Percentiles rank a stretch among this genome's conserved stretches.
Conservation (phyloP, 495 filamentous ascomycete genomes). For the Physcia stellaris region DNA sequence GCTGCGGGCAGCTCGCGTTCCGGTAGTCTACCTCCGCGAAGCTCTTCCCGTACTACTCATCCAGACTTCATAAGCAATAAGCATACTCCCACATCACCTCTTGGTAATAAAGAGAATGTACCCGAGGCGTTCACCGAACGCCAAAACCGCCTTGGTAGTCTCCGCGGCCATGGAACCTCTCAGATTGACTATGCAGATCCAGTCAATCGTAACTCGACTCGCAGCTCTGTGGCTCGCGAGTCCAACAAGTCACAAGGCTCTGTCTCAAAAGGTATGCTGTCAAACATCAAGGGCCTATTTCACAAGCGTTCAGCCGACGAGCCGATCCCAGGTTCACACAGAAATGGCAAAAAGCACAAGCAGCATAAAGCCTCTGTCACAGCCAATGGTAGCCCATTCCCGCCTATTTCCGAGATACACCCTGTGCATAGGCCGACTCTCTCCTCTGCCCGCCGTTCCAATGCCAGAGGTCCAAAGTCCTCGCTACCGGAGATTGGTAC, state of each 20-base stretch:
- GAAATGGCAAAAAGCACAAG: conserved; percentile 3
- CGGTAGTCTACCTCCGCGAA: conserved; percentile 3
- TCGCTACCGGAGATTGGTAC: background rate
- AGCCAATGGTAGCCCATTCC: conserved; percentile 12
- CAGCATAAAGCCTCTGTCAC: background rate
- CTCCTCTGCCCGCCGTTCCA: conserved; percentile 7
- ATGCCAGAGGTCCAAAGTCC: background rate
- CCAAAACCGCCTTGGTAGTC: conserved; percentile 6
- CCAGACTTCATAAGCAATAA: conserved; percentile 1
- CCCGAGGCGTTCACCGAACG: too few species aligned
- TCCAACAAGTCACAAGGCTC: conserved; percentile 12
- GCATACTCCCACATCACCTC: background rate
- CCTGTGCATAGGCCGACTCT: conserved; percentile 13
- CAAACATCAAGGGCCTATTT: conserved; percentile 12
- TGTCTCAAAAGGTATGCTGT: conserved; percentile 10
- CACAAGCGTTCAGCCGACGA: conserved; percentile 11
- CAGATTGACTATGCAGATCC: conserved; percentile 6
- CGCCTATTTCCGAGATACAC: conserved; percentile 12
- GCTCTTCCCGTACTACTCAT: conserved; percentile 3
- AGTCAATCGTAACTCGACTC: conserved; percentile 6
- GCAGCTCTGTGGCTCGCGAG: conserved; percentile 7
- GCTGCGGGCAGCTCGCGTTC: background rate
- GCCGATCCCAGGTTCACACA: background rate
- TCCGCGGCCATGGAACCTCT: conserved; percentile 7
- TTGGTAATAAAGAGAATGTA: too few species aligned